Percentiles rank a stretch among this genome's conserved stretches.
phyloP scores from a whole-genome alignment of 768 basidiomycete species.

The Psilocybe tampanensis region DNA sequence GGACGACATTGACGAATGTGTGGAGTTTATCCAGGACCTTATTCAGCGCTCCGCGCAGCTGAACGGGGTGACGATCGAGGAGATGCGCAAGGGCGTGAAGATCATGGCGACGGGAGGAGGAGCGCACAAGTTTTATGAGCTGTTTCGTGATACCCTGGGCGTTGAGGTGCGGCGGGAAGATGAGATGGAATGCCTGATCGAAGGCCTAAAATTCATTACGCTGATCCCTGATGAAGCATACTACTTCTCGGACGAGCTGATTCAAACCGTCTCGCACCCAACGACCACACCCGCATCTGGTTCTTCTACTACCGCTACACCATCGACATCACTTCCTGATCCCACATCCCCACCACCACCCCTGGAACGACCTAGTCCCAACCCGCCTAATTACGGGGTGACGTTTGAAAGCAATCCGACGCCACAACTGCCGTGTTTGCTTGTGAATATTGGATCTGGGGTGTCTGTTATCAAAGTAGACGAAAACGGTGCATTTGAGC shows the following conservation, averaged over 20 bases:
- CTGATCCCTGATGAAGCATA: slow-evolving; percentile 97
- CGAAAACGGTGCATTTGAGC: slow-evolving; percentile 92
- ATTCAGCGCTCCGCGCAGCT: slow-evolving; percentile 84
- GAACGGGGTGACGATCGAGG: slow-evolving; percentile 85
- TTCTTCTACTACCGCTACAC: slow-evolving; percentile 18
- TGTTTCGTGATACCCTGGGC: slow-evolving; percentile 70
- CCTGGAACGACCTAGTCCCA: slow-evolving; percentile 86
- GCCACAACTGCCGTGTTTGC: slow-evolving; percentile 90
- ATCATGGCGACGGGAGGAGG: slow-evolving; percentile 99
- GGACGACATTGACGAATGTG: slow-evolving; percentile 79
- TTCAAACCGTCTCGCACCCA: slow-evolving; percentile 58
- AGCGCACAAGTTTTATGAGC: slow-evolving; percentile 90
- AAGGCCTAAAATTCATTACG: slow-evolving; percentile 94
- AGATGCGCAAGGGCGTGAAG: slow-evolving; percentile 92
- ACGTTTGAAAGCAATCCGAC: slow-evolving; percentile 83
- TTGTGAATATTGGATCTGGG: slow-evolving; percentile 98
- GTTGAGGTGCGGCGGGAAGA: slow-evolving; percentile 92
- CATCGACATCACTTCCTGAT: slow-evolving; percentile 6
- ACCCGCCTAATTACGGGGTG: slow-evolving; percentile 87
- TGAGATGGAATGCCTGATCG: slow-evolving; percentile 99
- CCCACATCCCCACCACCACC: slow-evolving; percentile 11
- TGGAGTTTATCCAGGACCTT: slow-evolving; percentile 84
- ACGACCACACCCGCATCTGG: slow-evolving; percentile 19
- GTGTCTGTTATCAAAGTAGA: slow-evolving; percentile 98
- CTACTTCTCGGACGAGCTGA: slow-evolving; percentile 97